Percentiles rank a stretch among this genome's conserved stretches.
Conservation (phyloP, 371 early-diverging fungal species). For the Mucor mucedo region DNA sequence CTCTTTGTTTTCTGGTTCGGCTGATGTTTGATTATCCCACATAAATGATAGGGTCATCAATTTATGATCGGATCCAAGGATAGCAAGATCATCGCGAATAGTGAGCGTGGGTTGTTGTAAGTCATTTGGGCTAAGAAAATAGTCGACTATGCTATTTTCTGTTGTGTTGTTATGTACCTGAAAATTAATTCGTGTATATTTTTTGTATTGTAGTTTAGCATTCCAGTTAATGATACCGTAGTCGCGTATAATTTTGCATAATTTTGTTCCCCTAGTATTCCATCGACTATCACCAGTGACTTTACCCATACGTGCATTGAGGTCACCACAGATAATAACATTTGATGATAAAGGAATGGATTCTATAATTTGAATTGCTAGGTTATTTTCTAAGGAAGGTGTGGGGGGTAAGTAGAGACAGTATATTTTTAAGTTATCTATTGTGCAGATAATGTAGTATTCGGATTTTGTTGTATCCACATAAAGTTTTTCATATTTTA, state of each 20-base stretch:
- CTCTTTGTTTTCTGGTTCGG: background rate
- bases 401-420: too few species aligned
- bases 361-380: too few species aligned
- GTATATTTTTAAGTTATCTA: too few species aligned
- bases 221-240: background rate
- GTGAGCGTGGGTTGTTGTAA: background rate
- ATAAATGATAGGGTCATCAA: background rate
- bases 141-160: conserved; percentile 1
- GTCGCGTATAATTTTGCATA: background rate
- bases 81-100: background rate
- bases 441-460: background rate
- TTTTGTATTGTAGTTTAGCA: background rate
- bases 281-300: conserved; percentile 1
- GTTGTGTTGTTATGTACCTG: background rate
- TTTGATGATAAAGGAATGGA: too few species aligned
- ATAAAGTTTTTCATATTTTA: background rate
- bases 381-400: too few species aligned
- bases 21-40: background rate
- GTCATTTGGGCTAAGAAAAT: background rate
- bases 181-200: background rate
- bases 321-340: conserved; percentile 10
- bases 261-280: conserved; percentile 1
- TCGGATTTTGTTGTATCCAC: background rate
- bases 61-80: conserved; percentile 3
- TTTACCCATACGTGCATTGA: conserved; percentile 10